Percentiles rank a stretch among this genome's conserved stretches.
Conservation (phyloP, 2,329 filamentous ascomycete genomes). For the Aspergillus quadricinctus region DNA sequence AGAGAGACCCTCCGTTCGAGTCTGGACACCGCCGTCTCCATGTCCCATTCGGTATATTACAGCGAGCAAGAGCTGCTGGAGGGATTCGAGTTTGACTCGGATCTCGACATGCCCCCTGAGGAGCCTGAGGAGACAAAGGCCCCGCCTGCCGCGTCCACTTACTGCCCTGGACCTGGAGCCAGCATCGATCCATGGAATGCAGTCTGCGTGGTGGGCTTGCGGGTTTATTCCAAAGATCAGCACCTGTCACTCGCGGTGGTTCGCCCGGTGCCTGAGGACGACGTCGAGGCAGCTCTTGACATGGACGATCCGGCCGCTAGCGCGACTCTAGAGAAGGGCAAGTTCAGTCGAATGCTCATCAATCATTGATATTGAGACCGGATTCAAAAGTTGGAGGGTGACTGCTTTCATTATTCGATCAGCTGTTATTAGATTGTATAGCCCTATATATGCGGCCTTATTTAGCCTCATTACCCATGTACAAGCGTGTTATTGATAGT, state of each 20-base stretch:
- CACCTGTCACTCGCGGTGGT: conserved; percentile 50
- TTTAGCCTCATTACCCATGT: neutral
- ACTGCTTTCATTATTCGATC: neutral
- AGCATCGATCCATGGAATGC: conserved; percentile 54
- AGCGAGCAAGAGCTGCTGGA: conserved; percentile 34
- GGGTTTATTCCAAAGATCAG: conserved; percentile 53
- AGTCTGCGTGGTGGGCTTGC: conserved; percentile 55
- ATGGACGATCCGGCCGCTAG: conserved; percentile 38
- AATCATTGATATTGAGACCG: neutral
- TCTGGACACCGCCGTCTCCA: conserved; percentile 22
- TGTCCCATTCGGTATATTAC: conserved; percentile 13
- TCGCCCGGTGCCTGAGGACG: conserved; percentile 38
- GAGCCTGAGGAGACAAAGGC: conserved; percentile 17
- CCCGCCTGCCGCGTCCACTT: conserved; percentile 5
- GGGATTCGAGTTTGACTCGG: conserved; percentile 41
- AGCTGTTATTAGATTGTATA: neutral
- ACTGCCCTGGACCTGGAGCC: conserved; percentile 14
- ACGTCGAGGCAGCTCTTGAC: conserved; percentile 39
- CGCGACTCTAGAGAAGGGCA: conserved; percentile 25
- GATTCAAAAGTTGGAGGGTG: neutral
- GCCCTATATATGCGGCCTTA: no score
- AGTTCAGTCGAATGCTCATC: neutral
- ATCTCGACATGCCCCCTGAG: conserved; percentile 37
- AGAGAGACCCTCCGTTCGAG: conserved; percentile 20
- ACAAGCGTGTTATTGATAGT: neutral